Conservation (phyloP, 208 protist genomes). For the Leishmania tropica region DNA sequence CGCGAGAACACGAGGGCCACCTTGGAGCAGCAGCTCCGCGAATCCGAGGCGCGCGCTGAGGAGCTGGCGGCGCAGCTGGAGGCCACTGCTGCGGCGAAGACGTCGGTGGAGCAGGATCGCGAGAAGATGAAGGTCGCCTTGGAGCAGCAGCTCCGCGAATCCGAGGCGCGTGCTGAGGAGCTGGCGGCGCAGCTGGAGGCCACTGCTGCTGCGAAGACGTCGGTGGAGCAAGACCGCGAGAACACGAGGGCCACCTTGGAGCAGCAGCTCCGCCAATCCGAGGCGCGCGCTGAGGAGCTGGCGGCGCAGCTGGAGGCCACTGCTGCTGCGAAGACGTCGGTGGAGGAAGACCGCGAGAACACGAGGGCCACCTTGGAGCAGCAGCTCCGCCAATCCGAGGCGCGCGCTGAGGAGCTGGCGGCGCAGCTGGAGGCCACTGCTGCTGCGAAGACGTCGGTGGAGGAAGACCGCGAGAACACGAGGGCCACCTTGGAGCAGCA, state of each 20-base stretch:
- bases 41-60: neutral
- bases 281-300: no score
- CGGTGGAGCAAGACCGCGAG: no score
- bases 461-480: neutral
- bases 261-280: no score
- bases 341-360: neutral
- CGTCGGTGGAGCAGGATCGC: no score
- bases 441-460: neutral
- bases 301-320: neutral
- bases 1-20: neutral
- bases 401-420: neutral
- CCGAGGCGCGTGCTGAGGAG: no score
- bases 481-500: neutral
- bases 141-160: no score
- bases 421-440: neutral
- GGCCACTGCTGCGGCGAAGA: no score
- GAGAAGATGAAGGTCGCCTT: no score
- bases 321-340: neutral
- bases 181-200: no score
- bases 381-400: neutral
- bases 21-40: neutral
- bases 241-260: no score
- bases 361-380: neutral
- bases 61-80: no score
- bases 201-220: no score